phyloP scores from a whole-genome alignment of 306 rosid genomes.

The Mimosa pudica region DNA sequence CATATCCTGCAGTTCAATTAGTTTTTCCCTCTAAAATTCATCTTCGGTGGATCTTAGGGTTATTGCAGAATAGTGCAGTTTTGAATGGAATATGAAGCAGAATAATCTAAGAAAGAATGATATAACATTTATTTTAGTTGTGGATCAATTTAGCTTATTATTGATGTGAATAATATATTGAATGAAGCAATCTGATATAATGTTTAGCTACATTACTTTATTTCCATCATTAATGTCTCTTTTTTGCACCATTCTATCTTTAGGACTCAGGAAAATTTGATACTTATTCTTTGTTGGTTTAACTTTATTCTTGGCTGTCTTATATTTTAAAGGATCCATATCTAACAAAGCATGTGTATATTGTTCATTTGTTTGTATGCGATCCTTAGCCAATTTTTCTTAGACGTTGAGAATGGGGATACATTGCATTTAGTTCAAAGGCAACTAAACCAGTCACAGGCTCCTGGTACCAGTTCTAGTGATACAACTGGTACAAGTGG shows the following conservation, averaged over 20 bases:
- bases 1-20: constrained; percentile 66
- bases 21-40: not conserved
- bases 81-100: not conserved
- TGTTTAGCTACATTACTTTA: not conserved
- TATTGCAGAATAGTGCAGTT: not conserved
- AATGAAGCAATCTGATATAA: not conserved
- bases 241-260: not conserved
- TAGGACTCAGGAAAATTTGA: not conserved
- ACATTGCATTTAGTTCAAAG: constrained; percentile 95
- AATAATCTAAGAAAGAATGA: not conserved
- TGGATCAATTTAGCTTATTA: not conserved
- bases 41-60: not conserved
- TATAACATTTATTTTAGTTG: not conserved
- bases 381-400: constrained; percentile 54
- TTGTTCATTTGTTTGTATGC: constrained; percentile 29
- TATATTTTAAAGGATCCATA: not conserved
- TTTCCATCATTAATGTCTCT: not conserved
- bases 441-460: constrained; percentile 72
- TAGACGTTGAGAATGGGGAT: constrained; percentile 94
- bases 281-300: not conserved
- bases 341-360: not conserved
- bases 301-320: not conserved
- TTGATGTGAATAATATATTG: not conserved
- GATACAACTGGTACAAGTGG: constrained; percentile 54
- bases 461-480: constrained; percentile 53